Evolutionary conservation across 2,329 filamentous ascomycete species (phyloP).

Genomic region (Calonectria montana): DNA sequence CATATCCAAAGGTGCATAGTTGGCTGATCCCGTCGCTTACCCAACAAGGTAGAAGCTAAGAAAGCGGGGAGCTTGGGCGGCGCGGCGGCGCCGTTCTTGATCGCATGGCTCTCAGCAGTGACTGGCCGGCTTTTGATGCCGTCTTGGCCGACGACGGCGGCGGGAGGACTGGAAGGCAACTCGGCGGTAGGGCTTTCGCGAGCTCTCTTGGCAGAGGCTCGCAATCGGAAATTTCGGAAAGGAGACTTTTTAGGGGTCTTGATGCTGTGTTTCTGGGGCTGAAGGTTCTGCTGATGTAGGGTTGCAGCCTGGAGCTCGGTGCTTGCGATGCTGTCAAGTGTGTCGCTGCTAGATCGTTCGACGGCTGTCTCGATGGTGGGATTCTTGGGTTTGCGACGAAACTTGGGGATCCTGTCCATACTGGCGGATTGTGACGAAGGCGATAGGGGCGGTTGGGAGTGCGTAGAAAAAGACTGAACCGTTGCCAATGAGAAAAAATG

Average conservation of each 20-base stretch:
- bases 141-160: conserved; percentile 52
- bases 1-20: not conserved
- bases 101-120: conserved; percentile 31
- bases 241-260: conserved; percentile 50
- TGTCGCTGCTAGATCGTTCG: conserved; percentile 46
- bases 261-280: conserved; percentile 32
- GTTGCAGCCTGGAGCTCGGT: conserved; percentile 38
- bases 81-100: conserved; percentile 27
- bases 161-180: conserved; percentile 43
- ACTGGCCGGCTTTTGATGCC: conserved; percentile 43
- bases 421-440: conserved; percentile 18
- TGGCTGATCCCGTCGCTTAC: conserved; percentile 40
- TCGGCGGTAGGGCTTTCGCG: conserved; percentile 54
- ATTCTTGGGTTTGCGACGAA: conserved; percentile 57
- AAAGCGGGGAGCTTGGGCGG: conserved; percentile 51
- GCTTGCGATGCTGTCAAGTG: conserved; percentile 43
- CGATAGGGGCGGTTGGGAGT: not conserved
- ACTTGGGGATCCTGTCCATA: conserved; percentile 57
- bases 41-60: conserved; percentile 50
- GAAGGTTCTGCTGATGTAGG: conserved; percentile 35
- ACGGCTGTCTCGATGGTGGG: conserved; percentile 56
- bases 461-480: conserved; percentile 22
- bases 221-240: conserved; percentile 59
- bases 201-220: conserved; percentile 59
- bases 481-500: conserved; percentile 25